Conservation (phyloP, 192 early-diverging fungal genomes). For the Glomus cerebriforme region DNA sequence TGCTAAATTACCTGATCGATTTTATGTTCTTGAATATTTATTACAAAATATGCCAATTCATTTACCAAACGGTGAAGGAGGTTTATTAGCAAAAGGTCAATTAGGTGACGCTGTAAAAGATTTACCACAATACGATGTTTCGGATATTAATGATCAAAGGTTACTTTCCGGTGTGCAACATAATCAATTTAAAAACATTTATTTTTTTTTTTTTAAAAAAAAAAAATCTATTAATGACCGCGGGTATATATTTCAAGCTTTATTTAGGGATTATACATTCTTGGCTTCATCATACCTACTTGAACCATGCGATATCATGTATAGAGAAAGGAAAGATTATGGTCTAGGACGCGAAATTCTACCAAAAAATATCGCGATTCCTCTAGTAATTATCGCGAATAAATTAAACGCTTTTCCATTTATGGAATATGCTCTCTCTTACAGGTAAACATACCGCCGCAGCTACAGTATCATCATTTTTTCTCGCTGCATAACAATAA, state of each 20-base stretch:
- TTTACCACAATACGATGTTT: slow-evolving; percentile 74
- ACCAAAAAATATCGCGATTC: slow-evolving; percentile 78
- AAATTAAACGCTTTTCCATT: slow-evolving; percentile 77
- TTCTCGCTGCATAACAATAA: too few relatives aligned
- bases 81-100: slow-evolving; percentile 77
- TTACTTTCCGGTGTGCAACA: slow-evolving; percentile 63
- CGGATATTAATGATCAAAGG: slow-evolving; percentile 66
- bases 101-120: slow-evolving; percentile 77
- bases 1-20: slow-evolving; percentile 65
- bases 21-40: slow-evolving; percentile 67
- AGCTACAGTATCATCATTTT: too few relatives aligned
- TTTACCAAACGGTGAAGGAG: slow-evolving; percentile 63
- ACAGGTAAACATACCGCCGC: slow-evolving; percentile 47
- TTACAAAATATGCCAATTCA: slow-evolving; percentile 80
- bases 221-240: slow-evolving; percentile 5
- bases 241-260: slow-evolving; percentile 48
- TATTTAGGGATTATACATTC: slow-evolving; percentile 89
- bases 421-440: slow-evolving; percentile 75
- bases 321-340: slow-evolving; percentile 69
- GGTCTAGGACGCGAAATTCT: slow-evolving; percentile 76
- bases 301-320: slow-evolving; percentile 86
- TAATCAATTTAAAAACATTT: background rate
- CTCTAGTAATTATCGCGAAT: slow-evolving; percentile 67
- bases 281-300: slow-evolving; percentile 85
- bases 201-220: background rate